phyloP scores from a whole-genome alignment of 1,284 basidiomycete genomes.

The Heterobasidion irregulare region DNA sequence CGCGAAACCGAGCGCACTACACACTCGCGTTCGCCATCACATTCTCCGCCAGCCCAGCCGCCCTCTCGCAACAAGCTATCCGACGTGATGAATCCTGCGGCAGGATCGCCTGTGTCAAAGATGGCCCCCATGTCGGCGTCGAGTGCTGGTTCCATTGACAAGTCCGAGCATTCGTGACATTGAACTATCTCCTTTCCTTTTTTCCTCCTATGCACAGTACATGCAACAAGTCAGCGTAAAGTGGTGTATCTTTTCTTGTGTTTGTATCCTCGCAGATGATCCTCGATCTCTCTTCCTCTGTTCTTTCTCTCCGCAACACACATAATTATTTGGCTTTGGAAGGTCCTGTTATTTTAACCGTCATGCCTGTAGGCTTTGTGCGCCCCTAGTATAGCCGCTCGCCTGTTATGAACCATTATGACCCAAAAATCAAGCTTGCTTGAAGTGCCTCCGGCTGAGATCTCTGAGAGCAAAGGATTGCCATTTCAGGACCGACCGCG shows the following conservation, averaged over 20 bases:
- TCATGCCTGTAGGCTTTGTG: background rate
- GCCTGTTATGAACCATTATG: background rate
- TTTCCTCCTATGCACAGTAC: background rate
- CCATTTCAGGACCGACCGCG: too few species aligned
- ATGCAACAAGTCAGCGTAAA: background rate
- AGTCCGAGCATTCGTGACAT: background rate
- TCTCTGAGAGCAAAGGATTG: too few species aligned
- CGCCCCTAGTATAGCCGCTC: too few species aligned
- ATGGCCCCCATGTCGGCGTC: constrained; percentile 27
- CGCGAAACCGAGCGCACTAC: constrained; percentile 32
- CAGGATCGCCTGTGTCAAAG: constrained; percentile 26
- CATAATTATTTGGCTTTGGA: background rate
- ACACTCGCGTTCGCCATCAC: constrained; percentile 17
- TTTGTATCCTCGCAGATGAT: background rate
- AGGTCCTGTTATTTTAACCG: background rate
- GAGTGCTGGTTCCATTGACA: constrained; percentile 9
- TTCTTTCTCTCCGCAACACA: background rate
- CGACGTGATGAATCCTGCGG: constrained; percentile 43
- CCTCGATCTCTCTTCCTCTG: background rate
- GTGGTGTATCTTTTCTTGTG: background rate
- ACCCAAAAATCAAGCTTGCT: background rate
- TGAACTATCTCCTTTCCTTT: background rate
- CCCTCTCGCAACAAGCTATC: constrained; percentile 39
- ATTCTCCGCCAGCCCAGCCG: constrained; percentile 28
- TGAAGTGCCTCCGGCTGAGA: background rate